Percentiles rank a stretch among this genome's conserved stretches.
Conservation (phyloP, 164 flowering plant genomes). For the Piper longum region DNA sequence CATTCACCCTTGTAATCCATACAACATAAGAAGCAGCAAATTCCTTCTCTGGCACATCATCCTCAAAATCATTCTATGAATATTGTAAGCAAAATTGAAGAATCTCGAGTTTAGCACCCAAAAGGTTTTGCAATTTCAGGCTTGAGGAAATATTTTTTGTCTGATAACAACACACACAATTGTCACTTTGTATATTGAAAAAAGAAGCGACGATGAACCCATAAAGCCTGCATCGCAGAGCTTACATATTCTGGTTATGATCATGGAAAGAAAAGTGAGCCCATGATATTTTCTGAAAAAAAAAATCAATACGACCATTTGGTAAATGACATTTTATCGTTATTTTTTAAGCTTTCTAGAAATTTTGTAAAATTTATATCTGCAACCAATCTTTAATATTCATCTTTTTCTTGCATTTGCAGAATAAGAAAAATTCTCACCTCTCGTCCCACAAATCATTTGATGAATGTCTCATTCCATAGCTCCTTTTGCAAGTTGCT, state of each 20-base stretch:
- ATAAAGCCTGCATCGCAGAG: slow-evolving; percentile 40
- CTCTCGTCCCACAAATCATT: slow-evolving; percentile 77
- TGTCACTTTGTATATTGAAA: slow-evolving; percentile 25
- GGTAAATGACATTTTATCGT: too few relatives aligned
- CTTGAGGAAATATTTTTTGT: slow-evolving; percentile 1
- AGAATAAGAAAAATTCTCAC: slow-evolving; percentile 17
- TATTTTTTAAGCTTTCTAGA: too few relatives aligned
- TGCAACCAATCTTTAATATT: too few relatives aligned
- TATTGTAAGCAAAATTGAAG: slow-evolving; percentile 29
- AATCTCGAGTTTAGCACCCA: slow-evolving; percentile 40
- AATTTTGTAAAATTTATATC: too few relatives aligned
- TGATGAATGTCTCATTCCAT: slow-evolving; percentile 59
- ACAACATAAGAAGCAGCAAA: slow-evolving; percentile 50
- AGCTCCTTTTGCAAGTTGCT: slow-evolving; percentile 55
- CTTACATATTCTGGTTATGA: neutral
- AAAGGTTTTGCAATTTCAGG: slow-evolving; percentile 14
- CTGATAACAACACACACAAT: slow-evolving; percentile 2
- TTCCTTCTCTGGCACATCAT: slow-evolving; percentile 43
- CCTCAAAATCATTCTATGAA: slow-evolving; percentile 44
- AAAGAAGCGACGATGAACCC: slow-evolving; percentile 94
- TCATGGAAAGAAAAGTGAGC: too few relatives aligned
- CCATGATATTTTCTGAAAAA: neutral
- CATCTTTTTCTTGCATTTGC: too few relatives aligned
- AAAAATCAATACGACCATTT: too few relatives aligned
- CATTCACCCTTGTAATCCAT: slow-evolving; percentile 55